Base-by-base conservation (phyloP, 176 grass and related monocot species). In the Oryza longistaminata region DNA sequence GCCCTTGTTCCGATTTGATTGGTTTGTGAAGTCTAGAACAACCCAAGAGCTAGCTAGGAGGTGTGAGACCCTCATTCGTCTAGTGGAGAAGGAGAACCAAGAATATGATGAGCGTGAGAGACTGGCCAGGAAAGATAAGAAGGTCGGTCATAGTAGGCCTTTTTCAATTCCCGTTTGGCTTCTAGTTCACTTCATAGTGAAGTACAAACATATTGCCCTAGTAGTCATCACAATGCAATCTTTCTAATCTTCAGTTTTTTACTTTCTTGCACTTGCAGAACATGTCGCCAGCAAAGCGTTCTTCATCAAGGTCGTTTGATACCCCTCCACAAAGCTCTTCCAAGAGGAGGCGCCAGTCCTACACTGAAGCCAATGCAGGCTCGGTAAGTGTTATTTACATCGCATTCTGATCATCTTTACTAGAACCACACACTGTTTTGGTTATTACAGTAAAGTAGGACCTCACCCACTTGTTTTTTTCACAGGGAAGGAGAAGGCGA, bases 21-120 rank as follows among this genome's bases (percentile, higher is more conserved):
- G 93, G 93, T 95, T 95, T 81, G 93, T 95, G 68, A 91, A 95
- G 64, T 95, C 93, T 10, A 88, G 93, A 16, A 92, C 93, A 16
- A 85, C 82, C 65, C 93, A 95, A 68, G 93, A 95, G 70, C 73
- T 95, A 43, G 86, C 90, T 80, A 92, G 90, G 55, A 88, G 93
- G 29, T 90, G 93, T 21, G 93, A 95, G 77, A 95, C 93, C 29
- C 90, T 95, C 74, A 88, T 95, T 46, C 87, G 93, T 14, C 85
- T 95, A 11, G 93, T 95, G 25, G 93, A 95, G 90, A 95, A 92
- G 78, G 88, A 95, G 87, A 95, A 90, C 66, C 90, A 95, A 83
- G 93, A 95, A 75, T 84, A 84, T 60, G 93, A 90, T 79, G 88
- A 95, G 78, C 83, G 80, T n/a, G 90, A 92, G 31, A 77, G 93